Conservation (phyloP, 306 rosid genomes). For the Datisca glomerata region DNA sequence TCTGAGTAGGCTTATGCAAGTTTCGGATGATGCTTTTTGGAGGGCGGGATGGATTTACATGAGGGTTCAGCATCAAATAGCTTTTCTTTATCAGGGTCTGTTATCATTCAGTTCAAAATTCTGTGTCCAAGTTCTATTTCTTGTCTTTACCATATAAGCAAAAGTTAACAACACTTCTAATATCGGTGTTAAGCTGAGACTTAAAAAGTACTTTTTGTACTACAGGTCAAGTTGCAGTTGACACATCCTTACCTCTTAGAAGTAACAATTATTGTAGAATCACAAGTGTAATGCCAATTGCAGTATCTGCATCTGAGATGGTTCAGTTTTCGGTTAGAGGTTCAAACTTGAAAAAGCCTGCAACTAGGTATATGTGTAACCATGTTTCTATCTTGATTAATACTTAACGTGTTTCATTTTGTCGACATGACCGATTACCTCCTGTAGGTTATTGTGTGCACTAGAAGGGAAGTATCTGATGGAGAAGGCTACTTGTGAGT, state of each 20-base stretch:
- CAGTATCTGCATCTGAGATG: slow-evolving; percentile 44
- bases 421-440: no score
- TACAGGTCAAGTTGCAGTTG: slow-evolving; percentile 74
- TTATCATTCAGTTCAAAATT: not conserved
- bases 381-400: no score
- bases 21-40: slow-evolving; percentile 60
- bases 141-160: not conserved
- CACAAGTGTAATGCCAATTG: slow-evolving; percentile 65
- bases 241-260: slow-evolving; percentile 46
- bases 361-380: slow-evolving; percentile 69
- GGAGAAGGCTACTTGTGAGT: slow-evolving; percentile 40
- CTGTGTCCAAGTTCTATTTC: slow-evolving; percentile 1
- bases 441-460: slow-evolving; percentile 73
- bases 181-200: not conserved
- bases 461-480: slow-evolving; percentile 77
- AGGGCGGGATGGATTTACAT: slow-evolving; percentile 72
- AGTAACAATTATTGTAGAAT: slow-evolving; percentile 41
- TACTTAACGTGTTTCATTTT: no score
- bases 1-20: slow-evolving; percentile 56
- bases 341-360: slow-evolving; percentile 37
- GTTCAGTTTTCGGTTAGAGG: slow-evolving; percentile 71
- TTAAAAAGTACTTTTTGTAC: slow-evolving; percentile 12
- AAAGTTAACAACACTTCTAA: not conserved
- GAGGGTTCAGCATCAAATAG: slow-evolving; percentile 55
- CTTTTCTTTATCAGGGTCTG: slow-evolving; percentile 70